Percentiles rank a stretch among this genome's conserved stretches.
Evolutionary conservation across 2,329 filamentous ascomycete species (phyloP).

Genomic region (Beauveria australis): DNA sequence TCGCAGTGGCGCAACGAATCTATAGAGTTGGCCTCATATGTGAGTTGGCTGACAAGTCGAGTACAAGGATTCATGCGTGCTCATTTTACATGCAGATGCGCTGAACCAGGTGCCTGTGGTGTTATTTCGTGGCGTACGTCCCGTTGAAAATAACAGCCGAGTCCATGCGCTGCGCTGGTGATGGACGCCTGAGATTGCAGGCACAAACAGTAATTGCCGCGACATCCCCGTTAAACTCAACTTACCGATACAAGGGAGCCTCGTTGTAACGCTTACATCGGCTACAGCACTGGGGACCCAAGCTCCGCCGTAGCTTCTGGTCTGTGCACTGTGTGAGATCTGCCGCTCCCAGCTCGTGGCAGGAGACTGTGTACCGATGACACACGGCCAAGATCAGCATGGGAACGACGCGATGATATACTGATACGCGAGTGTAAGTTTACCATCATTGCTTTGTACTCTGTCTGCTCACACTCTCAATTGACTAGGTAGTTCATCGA

Average conservation of each 20-base stretch:
- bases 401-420: too few relatives aligned
- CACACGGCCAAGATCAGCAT: background rate
- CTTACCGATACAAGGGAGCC: slow-evolving; percentile 4
- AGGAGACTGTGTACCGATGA: background rate
- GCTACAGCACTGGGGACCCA: background rate
- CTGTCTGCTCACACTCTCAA: too few relatives aligned
- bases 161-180: background rate
- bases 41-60: background rate
- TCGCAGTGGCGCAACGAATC: too few relatives aligned
- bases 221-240: slow-evolving; percentile 11
- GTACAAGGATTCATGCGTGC: background rate
- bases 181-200: background rate
- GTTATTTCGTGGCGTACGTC: background rate
- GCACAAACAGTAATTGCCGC: background rate
- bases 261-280: background rate
- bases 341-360: background rate
- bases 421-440: too few relatives aligned
- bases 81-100: background rate
- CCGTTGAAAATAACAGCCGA: background rate
- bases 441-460: too few relatives aligned
- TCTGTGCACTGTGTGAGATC: slow-evolving; percentile 8
- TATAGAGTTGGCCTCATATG: background rate
- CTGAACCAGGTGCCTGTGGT: background rate
- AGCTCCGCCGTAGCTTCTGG: background rate
- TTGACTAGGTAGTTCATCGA: too few relatives aligned